A percentile compares a stretch with the other conserved stretches of the same genome.
These are phyloP conservation scores for Colletotrichum plurivorum DNA, from an alignment of 2,329 filamentous ascomycete genomes.

Conservation along the genomic window DNA sequence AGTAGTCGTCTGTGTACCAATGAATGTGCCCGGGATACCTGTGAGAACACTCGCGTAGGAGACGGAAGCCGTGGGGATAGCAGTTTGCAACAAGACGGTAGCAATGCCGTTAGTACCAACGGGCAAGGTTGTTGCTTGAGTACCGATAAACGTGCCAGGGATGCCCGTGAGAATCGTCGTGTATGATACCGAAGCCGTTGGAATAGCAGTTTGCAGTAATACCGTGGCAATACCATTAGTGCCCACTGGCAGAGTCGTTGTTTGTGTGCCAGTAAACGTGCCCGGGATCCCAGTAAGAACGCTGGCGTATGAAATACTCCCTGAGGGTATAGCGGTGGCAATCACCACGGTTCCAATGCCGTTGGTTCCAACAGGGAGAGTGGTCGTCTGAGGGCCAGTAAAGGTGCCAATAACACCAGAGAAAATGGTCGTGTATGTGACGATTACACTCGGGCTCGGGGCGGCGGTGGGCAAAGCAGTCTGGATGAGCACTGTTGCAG, in stretches of 20 bases:
- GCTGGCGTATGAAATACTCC: not conserved
- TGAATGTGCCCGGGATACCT: not conserved
- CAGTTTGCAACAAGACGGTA: slow-evolving; percentile 17
- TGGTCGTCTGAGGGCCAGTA: not conserved
- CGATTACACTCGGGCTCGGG: not conserved
- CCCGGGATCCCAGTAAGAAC: slow-evolving; percentile 3
- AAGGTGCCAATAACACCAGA: not conserved
- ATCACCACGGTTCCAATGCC: slow-evolving; percentile 12
- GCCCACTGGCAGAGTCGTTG: not conserved
- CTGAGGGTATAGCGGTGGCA: not conserved
- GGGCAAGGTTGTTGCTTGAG: slow-evolving; percentile 5
- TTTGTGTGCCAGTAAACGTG: not conserved
- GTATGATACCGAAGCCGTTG: not conserved
- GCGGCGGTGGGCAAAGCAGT: not conserved
- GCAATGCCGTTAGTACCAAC: slow-evolving; percentile 15
- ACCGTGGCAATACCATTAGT: slow-evolving; percentile 13
- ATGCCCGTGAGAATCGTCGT: slow-evolving; percentile 11
- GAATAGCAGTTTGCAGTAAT: slow-evolving; percentile 7
- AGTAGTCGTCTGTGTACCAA: not conserved
- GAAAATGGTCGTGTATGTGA: not conserved
- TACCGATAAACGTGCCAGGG: slow-evolving; percentile 10
- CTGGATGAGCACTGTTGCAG: no score
- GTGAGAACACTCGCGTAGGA: slow-evolving; percentile 5
- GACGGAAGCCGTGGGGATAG: not conserved
- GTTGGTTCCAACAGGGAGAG: not conserved